Percentiles rank a stretch among this genome's conserved stretches.
Conservation (phyloP, 805 yeast genomes). For the Candida ortonii region DNA sequence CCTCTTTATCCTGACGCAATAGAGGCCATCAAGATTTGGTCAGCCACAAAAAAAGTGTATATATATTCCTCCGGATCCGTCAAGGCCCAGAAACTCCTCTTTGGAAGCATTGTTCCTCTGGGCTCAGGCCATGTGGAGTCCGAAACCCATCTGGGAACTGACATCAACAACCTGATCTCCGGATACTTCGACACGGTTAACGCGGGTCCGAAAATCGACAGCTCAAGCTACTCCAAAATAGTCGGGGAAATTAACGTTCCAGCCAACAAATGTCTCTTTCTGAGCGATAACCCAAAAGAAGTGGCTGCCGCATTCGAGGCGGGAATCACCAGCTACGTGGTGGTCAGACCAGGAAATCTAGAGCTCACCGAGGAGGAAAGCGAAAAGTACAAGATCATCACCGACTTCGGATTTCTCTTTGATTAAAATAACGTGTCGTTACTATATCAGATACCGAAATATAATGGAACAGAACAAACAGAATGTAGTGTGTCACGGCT, state of each 20-base stretch:
- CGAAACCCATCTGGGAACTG: too few relatives aligned
- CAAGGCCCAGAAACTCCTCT: slow-evolving; percentile 78
- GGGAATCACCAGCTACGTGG: slow-evolving; percentile 58
- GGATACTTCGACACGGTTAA: slow-evolving; percentile 87
- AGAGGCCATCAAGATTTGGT: slow-evolving; percentile 47
- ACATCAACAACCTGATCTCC: slow-evolving; percentile 50
- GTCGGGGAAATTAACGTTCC: slow-evolving; percentile 25
- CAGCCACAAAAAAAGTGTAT: slow-evolving; percentile 39
- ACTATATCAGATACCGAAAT: too few relatives aligned
- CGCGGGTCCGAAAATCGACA: slow-evolving; percentile 67
- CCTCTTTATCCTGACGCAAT: slow-evolving; percentile 78
- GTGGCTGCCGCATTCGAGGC: slow-evolving; percentile 70
- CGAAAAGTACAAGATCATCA: slow-evolving; percentile 25
- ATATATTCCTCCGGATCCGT: slow-evolving; percentile 91
- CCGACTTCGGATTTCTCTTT: slow-evolving; percentile 32
- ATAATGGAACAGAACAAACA: too few relatives aligned
- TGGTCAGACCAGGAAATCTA: slow-evolving; percentile 74
- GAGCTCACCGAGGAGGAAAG: slow-evolving; percentile 40
- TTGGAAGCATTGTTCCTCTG: slow-evolving; percentile 52
- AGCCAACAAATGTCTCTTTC: slow-evolving; percentile 44
- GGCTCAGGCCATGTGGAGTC: slow-evolving; percentile 27
- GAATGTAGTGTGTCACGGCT: too few relatives aligned
- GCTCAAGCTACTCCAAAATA: slow-evolving; percentile 58
- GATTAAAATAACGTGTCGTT: too few relatives aligned
- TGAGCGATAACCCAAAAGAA: slow-evolving; percentile 79